These are phyloP conservation scores for Avena atlantica DNA, from an alignment of 176 grass and related monocot genomes.

Conservation along the genomic window DNA sequence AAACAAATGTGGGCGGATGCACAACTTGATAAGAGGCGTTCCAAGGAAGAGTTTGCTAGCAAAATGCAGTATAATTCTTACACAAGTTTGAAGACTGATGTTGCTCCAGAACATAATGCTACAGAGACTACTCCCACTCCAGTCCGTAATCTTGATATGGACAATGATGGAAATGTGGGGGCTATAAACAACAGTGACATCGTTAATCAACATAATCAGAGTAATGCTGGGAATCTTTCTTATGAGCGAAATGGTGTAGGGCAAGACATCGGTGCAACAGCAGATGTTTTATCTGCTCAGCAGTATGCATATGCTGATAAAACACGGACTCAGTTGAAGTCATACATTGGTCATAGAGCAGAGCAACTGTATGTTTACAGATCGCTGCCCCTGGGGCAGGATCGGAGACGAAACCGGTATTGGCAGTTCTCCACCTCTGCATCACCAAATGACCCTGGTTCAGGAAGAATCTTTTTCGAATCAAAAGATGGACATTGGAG, in stretches of 20 bases:
- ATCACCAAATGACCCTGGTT: constrained; percentile 95
- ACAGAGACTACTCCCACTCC: constrained; percentile 55
- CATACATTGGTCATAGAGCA: constrained; percentile 85
- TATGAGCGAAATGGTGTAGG: constrained; percentile 65
- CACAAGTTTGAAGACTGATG: constrained; percentile 56
- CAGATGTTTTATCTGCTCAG: constrained; percentile 60
- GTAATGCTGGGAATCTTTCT: constrained; percentile 50
- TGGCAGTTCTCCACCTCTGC: constrained; percentile 90
- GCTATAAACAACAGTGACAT: constrained; percentile 51
- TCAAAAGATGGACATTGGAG: constrained; percentile 86
- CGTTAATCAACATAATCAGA: constrained; percentile 50
- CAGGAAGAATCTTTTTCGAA: constrained; percentile 95
- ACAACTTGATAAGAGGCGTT: constrained; percentile 89
- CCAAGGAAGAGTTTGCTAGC: constrained; percentile 78
- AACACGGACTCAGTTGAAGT: constrained; percentile 82
- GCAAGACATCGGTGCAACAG: constrained; percentile 59
- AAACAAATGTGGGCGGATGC: constrained; percentile 98
- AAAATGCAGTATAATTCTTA: constrained; percentile 74
- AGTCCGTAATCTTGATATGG: constrained; percentile 49
- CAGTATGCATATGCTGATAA: constrained; percentile 93
- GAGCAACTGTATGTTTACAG: constrained; percentile 94
- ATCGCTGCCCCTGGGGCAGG: constrained; percentile 85
- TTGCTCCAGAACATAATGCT: constrained; percentile 57
- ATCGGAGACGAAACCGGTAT: constrained; percentile 91
- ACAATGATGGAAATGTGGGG: constrained; percentile 51